Conservation (phyloP, 768 basidiomycete species). For the Phanerodontia chrysosporium region DNA sequence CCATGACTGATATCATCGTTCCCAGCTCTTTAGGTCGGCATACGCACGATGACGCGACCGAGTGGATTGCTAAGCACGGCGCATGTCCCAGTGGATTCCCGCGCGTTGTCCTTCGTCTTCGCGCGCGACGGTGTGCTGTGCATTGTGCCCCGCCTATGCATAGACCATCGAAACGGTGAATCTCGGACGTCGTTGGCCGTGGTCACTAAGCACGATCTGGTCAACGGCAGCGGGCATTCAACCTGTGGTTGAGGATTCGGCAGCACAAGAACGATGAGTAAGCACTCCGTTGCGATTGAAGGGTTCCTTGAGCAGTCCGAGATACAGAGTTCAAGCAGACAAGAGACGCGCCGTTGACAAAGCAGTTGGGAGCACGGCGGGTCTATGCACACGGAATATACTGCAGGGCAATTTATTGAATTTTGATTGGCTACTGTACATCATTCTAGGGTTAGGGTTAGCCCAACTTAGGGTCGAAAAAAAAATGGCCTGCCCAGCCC, state of each 20-base stretch:
- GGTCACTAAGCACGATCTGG: too few species aligned
- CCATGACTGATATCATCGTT: not conserved
- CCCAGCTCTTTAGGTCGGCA: not conserved
- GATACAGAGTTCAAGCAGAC: too few species aligned
- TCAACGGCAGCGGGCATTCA: too few species aligned
- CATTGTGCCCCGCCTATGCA: too few species aligned
- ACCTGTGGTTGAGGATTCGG: too few species aligned
- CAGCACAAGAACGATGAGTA: too few species aligned
- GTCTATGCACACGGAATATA: not conserved
- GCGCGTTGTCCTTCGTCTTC: not conserved
- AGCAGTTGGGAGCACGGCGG: too few species aligned
- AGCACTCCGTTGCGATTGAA: too few species aligned
- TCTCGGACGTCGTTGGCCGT: too few species aligned
- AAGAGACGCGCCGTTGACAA: too few species aligned
- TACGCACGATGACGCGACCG: not conserved
- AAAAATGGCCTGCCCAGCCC: constrained; percentile 40
- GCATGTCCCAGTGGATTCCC: not conserved
- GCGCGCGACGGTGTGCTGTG: not conserved
- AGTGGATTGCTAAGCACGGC: not conserved
- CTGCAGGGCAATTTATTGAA: not conserved
- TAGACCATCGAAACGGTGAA: too few species aligned
- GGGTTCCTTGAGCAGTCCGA: too few species aligned
- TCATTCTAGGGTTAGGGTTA: constrained; percentile 13
- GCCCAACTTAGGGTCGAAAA: constrained; percentile 15
- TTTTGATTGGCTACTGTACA: not conserved